These are phyloP conservation scores for Pseudogymnoascus sp. DNA, from an alignment of 2,329 filamentous ascomycete species.

Conservation along the genomic window DNA sequence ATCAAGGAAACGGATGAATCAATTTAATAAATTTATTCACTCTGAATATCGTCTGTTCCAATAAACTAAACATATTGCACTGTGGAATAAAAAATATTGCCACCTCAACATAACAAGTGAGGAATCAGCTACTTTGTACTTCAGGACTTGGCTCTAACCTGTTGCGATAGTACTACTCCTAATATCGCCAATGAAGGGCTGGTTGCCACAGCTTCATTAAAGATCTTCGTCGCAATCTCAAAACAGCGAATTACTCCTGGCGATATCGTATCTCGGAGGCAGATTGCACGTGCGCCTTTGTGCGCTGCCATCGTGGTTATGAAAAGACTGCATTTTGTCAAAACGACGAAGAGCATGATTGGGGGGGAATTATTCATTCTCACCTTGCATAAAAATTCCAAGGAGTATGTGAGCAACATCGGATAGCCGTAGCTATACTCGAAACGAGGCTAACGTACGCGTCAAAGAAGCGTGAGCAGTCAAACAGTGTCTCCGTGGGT, in stretches of 20 bases:
- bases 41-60: too few species aligned
- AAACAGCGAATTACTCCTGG: not conserved
- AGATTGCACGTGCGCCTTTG: not conserved
- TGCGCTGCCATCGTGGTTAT: not conserved
- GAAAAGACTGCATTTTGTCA: not conserved
- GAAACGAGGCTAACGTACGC: constrained; percentile 9
- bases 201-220: not conserved
- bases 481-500: not conserved
- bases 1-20: too few species aligned
- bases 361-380: not conserved
- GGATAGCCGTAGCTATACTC: not conserved
- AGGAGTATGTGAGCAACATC: not conserved
- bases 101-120: not conserved
- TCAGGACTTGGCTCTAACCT: not conserved
- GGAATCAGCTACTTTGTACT: not conserved
- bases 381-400: not conserved
- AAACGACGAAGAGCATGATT: not conserved
- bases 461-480: constrained; percentile 14
- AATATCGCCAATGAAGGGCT: not conserved
- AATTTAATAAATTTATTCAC: too few species aligned
- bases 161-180: not conserved
- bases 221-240: not conserved
- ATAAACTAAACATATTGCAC: too few species aligned
- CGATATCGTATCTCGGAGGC: not conserved
- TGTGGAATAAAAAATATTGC: not conserved